phyloP scores from a whole-genome alignment of 2,329 filamentous ascomycete genomes.

The Cladophialophora yegresii region DNA sequence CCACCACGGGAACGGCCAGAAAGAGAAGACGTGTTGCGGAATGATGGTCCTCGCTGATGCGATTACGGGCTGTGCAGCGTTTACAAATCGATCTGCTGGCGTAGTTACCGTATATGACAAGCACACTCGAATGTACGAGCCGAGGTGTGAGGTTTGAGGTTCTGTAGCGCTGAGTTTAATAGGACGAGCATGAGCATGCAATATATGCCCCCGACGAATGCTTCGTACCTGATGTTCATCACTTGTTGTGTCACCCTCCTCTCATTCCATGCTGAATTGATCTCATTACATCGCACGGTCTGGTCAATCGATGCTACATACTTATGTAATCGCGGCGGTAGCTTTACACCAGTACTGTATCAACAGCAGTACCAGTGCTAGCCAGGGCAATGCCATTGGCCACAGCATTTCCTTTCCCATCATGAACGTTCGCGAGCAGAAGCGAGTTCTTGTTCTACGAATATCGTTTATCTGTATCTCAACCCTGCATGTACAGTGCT shows the following conservation, averaged over 20 bases:
- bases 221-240: not conserved
- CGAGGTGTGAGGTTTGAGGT: not conserved
- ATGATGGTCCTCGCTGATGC: not conserved
- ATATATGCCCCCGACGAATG: not conserved
- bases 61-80: not conserved
- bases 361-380: too few relatives aligned
- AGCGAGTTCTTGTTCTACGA: too few relatives aligned
- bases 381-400: too few relatives aligned
- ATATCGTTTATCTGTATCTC: too few relatives aligned
- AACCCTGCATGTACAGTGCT: too few relatives aligned
- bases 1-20: constrained; percentile 26
- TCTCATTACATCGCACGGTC: too few relatives aligned
- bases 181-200: not conserved
- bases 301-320: too few relatives aligned
- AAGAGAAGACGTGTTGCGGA: constrained; percentile 34
- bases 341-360: too few relatives aligned
- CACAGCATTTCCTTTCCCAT: too few relatives aligned
- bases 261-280: not conserved
- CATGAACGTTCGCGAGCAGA: too few relatives aligned
- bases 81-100: not conserved
- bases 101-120: not conserved
- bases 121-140: not conserved
- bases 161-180: not conserved
- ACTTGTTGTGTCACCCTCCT: not conserved
- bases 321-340: too few relatives aligned